Evolutionary conservation across 805 yeast species (phyloP).

Genomic region (Vanderwaltozyma verrucispora): DNA sequence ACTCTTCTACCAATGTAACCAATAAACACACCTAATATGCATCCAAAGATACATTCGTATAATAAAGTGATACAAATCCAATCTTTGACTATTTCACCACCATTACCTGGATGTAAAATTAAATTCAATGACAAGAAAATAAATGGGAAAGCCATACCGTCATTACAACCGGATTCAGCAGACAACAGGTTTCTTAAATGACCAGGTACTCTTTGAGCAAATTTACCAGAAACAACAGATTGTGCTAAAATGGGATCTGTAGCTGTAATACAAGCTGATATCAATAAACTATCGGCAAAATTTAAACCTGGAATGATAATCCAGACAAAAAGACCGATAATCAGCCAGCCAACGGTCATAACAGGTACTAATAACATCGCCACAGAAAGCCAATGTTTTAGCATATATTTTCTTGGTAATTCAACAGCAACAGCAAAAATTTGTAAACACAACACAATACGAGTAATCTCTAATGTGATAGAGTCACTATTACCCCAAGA

Average conservation of each 20-base stretch:
- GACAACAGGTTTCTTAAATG: conserved; percentile 74
- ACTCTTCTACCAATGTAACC: conserved; percentile 65
- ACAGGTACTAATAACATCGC: conserved; percentile 67
- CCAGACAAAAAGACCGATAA: conserved; percentile 74
- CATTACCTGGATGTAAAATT: conserved; percentile 54
- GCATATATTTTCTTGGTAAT: conserved; percentile 81
- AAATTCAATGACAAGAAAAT: conserved; percentile 60
- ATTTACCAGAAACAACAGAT: conserved; percentile 86
- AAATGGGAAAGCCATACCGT: conserved; percentile 94
- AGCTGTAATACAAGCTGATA: conserved; percentile 86
- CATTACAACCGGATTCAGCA: conserved; percentile 84
- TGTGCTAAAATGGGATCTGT: conserved; percentile 94
- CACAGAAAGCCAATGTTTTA: conserved; percentile 72
- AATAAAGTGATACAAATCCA: conserved; percentile 71
- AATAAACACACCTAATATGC: conserved; percentile 57
- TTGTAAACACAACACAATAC: conserved; percentile 77
- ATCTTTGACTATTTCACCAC: conserved; percentile 60
- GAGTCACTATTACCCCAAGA: conserved; percentile 80
- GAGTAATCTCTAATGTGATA: conserved; percentile 72
- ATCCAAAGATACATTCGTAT: conserved; percentile 76
- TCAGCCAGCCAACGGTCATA: conserved; percentile 85
- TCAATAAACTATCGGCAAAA: conserved; percentile 60
- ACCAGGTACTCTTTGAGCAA: conserved; percentile 87
- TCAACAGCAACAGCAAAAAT: conserved; percentile 94
- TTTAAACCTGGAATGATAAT: conserved; percentile 59